Conservation (phyloP, 192 early-diverging fungal species). For the Gorgonomyces haynaldii region DNA sequence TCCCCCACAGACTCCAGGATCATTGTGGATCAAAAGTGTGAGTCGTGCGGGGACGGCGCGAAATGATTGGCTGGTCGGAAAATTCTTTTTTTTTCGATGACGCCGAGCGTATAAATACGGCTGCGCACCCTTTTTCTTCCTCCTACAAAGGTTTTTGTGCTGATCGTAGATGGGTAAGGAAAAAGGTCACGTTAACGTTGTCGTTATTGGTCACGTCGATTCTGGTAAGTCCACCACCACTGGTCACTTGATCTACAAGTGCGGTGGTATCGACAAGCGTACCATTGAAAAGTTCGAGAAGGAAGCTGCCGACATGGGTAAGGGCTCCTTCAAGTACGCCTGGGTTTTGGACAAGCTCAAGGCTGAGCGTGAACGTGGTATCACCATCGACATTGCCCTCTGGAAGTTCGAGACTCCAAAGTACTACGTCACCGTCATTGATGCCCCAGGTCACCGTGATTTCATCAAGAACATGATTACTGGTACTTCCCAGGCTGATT, state of each 20-base stretch:
- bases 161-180: slow-evolving; percentile 60
- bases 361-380: slow-evolving; percentile 99
- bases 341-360: slow-evolving; percentile 99
- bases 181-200: slow-evolving; percentile 64
- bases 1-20: no score
- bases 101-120: background rate
- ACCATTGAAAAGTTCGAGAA: slow-evolving; percentile 99
- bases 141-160: no score
- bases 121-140: background rate
- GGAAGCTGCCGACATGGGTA: slow-evolving; percentile 97
- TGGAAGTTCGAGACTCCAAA: slow-evolving; percentile 94
- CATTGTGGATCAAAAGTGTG: no score
- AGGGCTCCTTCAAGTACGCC: slow-evolving; percentile 99
- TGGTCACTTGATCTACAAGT: slow-evolving; percentile 99
- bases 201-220: slow-evolving; percentile 98
- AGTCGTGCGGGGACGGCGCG: no score
- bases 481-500: slow-evolving; percentile 95
- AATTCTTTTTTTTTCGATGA: background rate
- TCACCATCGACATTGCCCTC: slow-evolving; percentile 97
- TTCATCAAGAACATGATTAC: slow-evolving; percentile 96
- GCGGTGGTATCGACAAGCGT: slow-evolving; percentile 99
- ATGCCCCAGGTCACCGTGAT: slow-evolving; percentile 99
- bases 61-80: background rate
- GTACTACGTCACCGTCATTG: slow-evolving; percentile 96
- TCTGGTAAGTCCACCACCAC: slow-evolving; percentile 99